Evolutionary conservation across 345 rosid genomes (phyloP).

Genomic region (Boechera retrofracta): DNA sequence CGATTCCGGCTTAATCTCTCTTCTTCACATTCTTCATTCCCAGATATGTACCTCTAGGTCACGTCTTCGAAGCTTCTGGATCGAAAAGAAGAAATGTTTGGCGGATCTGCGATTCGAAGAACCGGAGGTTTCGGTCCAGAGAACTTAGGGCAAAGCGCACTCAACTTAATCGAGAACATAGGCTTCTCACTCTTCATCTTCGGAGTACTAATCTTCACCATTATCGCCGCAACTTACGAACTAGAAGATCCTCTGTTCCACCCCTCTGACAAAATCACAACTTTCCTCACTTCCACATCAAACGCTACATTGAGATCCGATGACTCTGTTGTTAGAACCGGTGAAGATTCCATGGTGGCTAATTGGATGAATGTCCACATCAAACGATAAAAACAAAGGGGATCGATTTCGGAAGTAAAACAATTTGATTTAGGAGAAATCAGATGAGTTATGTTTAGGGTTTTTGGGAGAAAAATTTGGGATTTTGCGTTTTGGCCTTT

Average conservation of each 20-base stretch:
- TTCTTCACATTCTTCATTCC: not conserved
- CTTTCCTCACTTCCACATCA: slow-evolving; percentile 76
- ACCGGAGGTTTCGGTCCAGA: slow-evolving; percentile 74
- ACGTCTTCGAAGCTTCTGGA: not conserved
- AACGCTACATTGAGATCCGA: slow-evolving; percentile 86
- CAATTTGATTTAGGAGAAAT: no score
- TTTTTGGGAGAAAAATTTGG: no score
- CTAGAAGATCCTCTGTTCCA: slow-evolving; percentile 91
- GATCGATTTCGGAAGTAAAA: no score
- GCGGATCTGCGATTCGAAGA: slow-evolving; percentile 58
- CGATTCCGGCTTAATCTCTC: not conserved
- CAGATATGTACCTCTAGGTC: slow-evolving; percentile 35
- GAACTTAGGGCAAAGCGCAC: slow-evolving; percentile 71
- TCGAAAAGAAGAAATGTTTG: slow-evolving; percentile 51
- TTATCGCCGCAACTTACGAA: slow-evolving; percentile 89
- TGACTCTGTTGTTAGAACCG: slow-evolving; percentile 71
- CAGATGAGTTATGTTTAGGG: no score
- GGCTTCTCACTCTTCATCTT: slow-evolving; percentile 83
- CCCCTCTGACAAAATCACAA: slow-evolving; percentile 77
- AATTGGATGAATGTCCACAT: slow-evolving; percentile 31
- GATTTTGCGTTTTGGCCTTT: no score
- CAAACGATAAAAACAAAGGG: no score
- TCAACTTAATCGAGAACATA: slow-evolving; percentile 83
- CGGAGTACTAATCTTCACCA: slow-evolving; percentile 83
- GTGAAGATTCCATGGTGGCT: slow-evolving; percentile 82